Conservation (phyloP, 2,329 filamentous ascomycete species). For the Epichloe gansuensis region DNA sequence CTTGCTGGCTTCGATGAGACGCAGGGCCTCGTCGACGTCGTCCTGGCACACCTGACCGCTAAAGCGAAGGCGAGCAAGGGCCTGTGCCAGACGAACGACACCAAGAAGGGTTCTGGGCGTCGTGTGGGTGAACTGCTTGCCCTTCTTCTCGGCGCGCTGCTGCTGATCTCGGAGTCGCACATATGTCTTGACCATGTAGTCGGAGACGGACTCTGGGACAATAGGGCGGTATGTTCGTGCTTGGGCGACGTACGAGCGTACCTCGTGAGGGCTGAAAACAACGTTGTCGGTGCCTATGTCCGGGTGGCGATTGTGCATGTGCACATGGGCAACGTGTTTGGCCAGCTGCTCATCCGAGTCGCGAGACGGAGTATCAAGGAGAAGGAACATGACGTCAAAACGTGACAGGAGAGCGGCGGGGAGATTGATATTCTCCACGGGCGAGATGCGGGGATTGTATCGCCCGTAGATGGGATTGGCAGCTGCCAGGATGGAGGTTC, state of each 20-base stretch:
- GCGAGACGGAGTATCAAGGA: conserved; percentile 83
- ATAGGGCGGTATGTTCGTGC: conserved; percentile 80
- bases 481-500: conserved; percentile 88
- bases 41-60: conserved; percentile 72
- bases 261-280: conserved; percentile 86
- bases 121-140: conserved; percentile 88
- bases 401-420: conserved; percentile 92
- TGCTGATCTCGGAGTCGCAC: conserved; percentile 88
- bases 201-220: conserved; percentile 72
- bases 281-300: conserved; percentile 49
- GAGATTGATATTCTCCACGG: conserved; percentile 97
- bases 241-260: conserved; percentile 89
- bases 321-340: conserved; percentile 88
- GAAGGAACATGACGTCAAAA: conserved; percentile 94
- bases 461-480: conserved; percentile 95
- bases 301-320: conserved; percentile 92
- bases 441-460: conserved; percentile 94
- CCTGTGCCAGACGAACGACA: conserved; percentile 84
- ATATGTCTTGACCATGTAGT: conserved; percentile 96
- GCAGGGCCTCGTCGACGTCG: conserved; percentile 89
- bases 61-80: conserved; percentile 84
- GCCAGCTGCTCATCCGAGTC: conserved; percentile 88
- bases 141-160: conserved; percentile 78
- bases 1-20: conserved; percentile 86
- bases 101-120: conserved; percentile 88